Conservation (phyloP, 2,329 filamentous ascomycete genomes). For the Myriosclerotinia scirpicola region DNA sequence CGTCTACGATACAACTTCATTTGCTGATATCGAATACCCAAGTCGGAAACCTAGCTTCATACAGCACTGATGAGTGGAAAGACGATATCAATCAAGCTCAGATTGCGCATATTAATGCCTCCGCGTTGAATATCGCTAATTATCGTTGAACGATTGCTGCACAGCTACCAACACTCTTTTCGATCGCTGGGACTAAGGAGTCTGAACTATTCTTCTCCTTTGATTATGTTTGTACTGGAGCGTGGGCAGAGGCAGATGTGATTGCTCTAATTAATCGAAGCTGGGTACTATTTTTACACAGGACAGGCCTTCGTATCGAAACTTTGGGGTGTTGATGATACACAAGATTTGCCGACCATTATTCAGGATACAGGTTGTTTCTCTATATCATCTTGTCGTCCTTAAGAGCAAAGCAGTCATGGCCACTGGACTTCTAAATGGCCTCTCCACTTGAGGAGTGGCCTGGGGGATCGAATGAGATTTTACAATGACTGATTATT, state of each 20-base stretch:
- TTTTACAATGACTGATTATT: constrained; percentile 5
- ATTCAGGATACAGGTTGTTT: not conserved
- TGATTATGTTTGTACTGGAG: constrained; percentile 1
- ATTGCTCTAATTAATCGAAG: constrained; percentile 3
- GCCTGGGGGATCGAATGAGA: not conserved
- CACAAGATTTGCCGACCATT: constrained; percentile 1
- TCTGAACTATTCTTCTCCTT: constrained; percentile 2
- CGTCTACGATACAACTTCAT: not conserved
- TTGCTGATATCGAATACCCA: not conserved
- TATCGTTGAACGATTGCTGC: not conserved
- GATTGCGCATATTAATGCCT: not conserved
- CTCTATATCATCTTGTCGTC: not conserved
- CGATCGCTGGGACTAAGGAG: not conserved
- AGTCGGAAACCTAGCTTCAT: not conserved
- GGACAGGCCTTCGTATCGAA: constrained; percentile 1
- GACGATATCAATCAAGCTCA: constrained; percentile 7
- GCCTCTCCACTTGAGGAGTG: not conserved
- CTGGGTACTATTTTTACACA: constrained; percentile 1
- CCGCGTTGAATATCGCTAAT: constrained; percentile 1
- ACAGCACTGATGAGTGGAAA: not conserved
- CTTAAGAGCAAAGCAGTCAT: not conserved
- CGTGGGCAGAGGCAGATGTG: not conserved
- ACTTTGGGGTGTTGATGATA: not conserved
- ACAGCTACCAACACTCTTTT: not conserved
- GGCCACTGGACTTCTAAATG: not conserved